These are phyloP conservation scores for Termitomyces heimii DNA, from an alignment of 768 basidiomycete genomes.

Conservation along the genomic window DNA sequence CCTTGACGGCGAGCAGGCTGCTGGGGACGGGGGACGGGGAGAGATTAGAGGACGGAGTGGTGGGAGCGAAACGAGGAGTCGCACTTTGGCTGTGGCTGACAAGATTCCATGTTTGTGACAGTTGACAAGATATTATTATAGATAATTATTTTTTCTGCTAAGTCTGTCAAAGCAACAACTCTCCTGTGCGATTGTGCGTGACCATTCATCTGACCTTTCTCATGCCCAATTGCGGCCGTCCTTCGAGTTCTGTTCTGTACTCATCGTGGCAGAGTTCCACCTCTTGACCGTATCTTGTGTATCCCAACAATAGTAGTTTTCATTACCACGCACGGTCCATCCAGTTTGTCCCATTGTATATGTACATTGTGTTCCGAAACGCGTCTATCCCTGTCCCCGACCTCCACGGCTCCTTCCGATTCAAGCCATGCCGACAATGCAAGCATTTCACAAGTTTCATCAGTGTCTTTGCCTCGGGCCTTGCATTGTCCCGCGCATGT, in stretches of 20 bases:
- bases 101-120: constrained; percentile 37
- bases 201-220: constrained; percentile 3
- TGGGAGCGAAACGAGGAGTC: constrained; percentile 51
- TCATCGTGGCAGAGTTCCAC: neutral
- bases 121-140: constrained; percentile 26
- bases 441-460: constrained; percentile 3
- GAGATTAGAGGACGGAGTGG: constrained; percentile 40
- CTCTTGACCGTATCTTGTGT: neutral
- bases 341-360: constrained; percentile 3
- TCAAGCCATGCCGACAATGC: constrained; percentile 5
- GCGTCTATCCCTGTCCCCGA: constrained; percentile 4
- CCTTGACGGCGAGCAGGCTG: constrained; percentile 11
- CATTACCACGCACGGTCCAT: constrained; percentile 11
- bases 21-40: constrained; percentile 20
- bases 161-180: neutral
- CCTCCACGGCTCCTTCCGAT: constrained; percentile 8
- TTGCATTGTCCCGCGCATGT: neutral
- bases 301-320: neutral
- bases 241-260: constrained; percentile 3
- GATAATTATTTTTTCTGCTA: constrained; percentile 8
- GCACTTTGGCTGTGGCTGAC: constrained; percentile 41
- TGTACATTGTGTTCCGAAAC: constrained; percentile 11
- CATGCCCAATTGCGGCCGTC: constrained; percentile 3
- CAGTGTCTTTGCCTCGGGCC: constrained; percentile 2
- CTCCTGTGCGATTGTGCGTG: neutral